These are phyloP conservation scores for Hansenula lynferdii DNA, from an alignment of 1,139 yeast species.

Conservation along the genomic window DNA sequence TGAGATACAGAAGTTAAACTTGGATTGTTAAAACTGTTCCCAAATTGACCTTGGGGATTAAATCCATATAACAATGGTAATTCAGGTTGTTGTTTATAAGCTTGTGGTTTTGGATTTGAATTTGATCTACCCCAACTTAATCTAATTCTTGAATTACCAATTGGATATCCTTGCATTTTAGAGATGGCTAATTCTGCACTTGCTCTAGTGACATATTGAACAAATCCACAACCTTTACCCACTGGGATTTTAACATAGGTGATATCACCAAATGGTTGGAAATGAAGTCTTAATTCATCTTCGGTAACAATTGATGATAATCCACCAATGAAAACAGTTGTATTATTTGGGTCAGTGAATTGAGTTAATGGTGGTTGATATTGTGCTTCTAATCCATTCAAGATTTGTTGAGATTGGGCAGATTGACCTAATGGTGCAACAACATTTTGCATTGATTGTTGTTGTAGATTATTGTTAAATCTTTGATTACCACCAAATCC, in stretches of 20 bases:
- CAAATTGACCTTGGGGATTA: constrained; percentile 11
- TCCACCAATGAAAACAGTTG: constrained; percentile 96
- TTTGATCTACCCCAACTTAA: constrained; percentile 79
- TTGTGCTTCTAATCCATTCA: constrained; percentile 18
- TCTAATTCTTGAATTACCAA: constrained; percentile 81
- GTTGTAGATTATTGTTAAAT: constrained; percentile 11
- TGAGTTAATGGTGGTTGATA: constrained; percentile 42
- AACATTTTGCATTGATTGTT: constrained; percentile 1
- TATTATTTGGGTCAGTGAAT: constrained; percentile 73
- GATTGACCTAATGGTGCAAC: constrained; percentile 6
- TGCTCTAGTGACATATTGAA: constrained; percentile 70
- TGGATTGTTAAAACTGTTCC: constrained; percentile 3
- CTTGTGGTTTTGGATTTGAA: constrained; percentile 16
- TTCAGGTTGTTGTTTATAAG: constrained; percentile 19
- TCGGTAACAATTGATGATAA: constrained; percentile 72
- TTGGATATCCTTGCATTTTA: constrained; percentile 89
- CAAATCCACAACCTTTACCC: constrained; percentile 93
- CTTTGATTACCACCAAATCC: constrained; percentile 9
- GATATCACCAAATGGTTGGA: constrained; percentile 82
- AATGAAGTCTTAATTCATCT: constrained; percentile 65
- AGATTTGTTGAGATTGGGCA: constrained; percentile 15
- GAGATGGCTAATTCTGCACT: constrained; percentile 89
- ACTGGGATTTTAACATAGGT: constrained; percentile 84
- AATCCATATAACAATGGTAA: constrained; percentile 19
- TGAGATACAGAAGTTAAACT: not conserved